Evolutionary conservation across 495 filamentous ascomycete species (phyloP).

Genomic region (Elaphomyces granulatus): DNA sequence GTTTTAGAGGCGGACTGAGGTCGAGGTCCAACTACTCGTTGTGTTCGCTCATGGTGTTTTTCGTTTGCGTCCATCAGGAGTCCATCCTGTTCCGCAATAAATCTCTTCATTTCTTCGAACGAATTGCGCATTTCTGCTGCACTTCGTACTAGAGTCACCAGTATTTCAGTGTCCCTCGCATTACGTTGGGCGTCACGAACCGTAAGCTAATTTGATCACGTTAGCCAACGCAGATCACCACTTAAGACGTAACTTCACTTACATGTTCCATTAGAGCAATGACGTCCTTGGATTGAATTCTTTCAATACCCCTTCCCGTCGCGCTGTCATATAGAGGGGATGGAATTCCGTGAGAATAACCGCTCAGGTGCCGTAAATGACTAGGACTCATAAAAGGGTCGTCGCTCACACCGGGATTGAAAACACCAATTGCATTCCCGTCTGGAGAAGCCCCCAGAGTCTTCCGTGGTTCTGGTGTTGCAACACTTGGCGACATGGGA

Average conservation of each 20-base stretch:
- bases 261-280: conserved; percentile 95
- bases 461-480: conserved; percentile 44
- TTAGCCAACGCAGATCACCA: conserved; percentile 19
- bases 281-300: conserved; percentile 94
- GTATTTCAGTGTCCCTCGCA: conserved; percentile 89
- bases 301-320: conserved; percentile 76
- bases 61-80: conserved; percentile 70
- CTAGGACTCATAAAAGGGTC: conserved; percentile 41
- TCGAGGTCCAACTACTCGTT: conserved; percentile 72
- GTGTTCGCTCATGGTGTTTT: conserved; percentile 71
- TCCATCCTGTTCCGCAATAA: conserved; percentile 74
- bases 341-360: conserved; percentile 63
- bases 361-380: conserved; percentile 62
- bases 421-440: conserved; percentile 39
- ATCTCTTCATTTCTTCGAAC: conserved; percentile 91
- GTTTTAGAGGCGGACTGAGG: conserved; percentile 52
- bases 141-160: conserved; percentile 84
- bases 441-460: conserved; percentile 41
- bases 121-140: conserved; percentile 96
- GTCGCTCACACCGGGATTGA: conserved; percentile 46
- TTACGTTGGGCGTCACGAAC: conserved; percentile 95
- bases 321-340: conserved; percentile 85
- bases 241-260: conserved; percentile 21
- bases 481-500: conserved; percentile 40
- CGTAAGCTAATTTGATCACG: conserved; percentile 47